Evolutionary conservation across 352 stramenopile genomes (phyloP).

Genomic region (Saprolegnia parasitica): DNA sequence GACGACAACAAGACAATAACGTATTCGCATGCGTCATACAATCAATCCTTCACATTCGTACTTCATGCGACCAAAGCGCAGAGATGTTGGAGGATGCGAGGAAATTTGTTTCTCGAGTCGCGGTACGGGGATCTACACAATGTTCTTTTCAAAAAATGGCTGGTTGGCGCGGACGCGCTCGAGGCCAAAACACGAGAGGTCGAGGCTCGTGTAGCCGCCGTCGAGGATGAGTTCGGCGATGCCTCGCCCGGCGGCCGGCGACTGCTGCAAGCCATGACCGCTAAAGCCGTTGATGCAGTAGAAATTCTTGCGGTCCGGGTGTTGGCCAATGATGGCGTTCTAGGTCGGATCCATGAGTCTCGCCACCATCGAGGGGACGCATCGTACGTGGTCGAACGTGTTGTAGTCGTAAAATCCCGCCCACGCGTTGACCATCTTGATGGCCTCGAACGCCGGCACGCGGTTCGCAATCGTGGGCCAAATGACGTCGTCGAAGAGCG

Average conservation of each 20-base stretch:
- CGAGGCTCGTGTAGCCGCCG: constrained; percentile 65
- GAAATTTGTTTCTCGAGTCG: too few species aligned
- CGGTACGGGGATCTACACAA: constrained; percentile 62
- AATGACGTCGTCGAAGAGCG: constrained; percentile 69
- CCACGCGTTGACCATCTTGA: constrained; percentile 76
- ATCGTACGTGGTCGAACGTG: constrained; percentile 67
- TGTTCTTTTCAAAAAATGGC: constrained; percentile 61
- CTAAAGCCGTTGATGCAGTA: constrained; percentile 83
- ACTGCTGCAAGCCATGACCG: constrained; percentile 76
- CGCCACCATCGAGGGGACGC: neutral
- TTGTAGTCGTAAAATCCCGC: constrained; percentile 86
- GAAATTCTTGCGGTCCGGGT: constrained; percentile 76
- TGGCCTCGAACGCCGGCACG: constrained; percentile 69
- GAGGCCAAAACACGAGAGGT: constrained; percentile 65
- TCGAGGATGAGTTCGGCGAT: constrained; percentile 72
- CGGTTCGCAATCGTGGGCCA: constrained; percentile 76
- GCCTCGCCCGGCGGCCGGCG: constrained; percentile 62
- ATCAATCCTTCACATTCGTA: too few species aligned
- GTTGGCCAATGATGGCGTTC: constrained; percentile 77
- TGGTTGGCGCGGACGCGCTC: constrained; percentile 49
- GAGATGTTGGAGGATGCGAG: too few species aligned
- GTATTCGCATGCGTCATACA: too few species aligned
- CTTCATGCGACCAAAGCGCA: too few species aligned
- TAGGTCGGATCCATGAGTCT: constrained; percentile 28
- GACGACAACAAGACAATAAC: too few species aligned